phyloP scores from a whole-genome alignment of 2,329 filamentous ascomycete genomes.

The Proliferodiscus dingleyae region DNA sequence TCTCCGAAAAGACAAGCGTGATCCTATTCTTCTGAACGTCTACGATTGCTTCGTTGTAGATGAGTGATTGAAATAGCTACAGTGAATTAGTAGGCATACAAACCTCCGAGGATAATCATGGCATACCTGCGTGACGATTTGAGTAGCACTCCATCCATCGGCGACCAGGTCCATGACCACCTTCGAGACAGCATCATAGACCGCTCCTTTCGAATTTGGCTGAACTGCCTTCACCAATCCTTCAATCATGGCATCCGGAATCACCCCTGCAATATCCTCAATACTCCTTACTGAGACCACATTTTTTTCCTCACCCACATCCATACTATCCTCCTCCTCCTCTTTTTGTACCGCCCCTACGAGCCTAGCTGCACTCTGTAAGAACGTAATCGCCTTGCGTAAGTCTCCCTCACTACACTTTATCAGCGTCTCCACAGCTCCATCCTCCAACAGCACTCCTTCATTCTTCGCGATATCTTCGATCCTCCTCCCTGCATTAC shows the following conservation, averaged over 20 bases:
- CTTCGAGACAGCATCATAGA: constrained; percentile 70
- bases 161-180: constrained; percentile 88
- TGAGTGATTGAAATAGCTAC: constrained; percentile 74
- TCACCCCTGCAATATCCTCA: constrained; percentile 94
- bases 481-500: constrained; percentile 73
- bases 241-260: constrained; percentile 71
- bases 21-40: constrained; percentile 89
- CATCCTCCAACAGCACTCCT: constrained; percentile 68
- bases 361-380: constrained; percentile 89
- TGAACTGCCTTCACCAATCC: constrained; percentile 70
- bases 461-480: constrained; percentile 79
- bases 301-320: constrained; percentile 54
- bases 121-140: constrained; percentile 74
- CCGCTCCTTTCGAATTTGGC: constrained; percentile 56
- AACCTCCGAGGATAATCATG: not conserved
- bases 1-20: constrained; percentile 82
- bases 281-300: constrained; percentile 73
- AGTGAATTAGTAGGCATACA: constrained; percentile 1
- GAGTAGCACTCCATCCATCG: constrained; percentile 93
- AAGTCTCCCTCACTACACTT: constrained; percentile 89
- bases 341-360: constrained; percentile 58
- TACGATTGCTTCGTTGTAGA: constrained; percentile 78
- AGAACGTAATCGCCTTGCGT: constrained; percentile 89
- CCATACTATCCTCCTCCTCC: constrained; percentile 39
- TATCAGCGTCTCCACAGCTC: constrained; percentile 79